A percentile compares a stretch with the other conserved stretches of the same genome.
phyloP scores from a whole-genome alignment of 345 rosid species.

The Eucalyptus regnans region DNA sequence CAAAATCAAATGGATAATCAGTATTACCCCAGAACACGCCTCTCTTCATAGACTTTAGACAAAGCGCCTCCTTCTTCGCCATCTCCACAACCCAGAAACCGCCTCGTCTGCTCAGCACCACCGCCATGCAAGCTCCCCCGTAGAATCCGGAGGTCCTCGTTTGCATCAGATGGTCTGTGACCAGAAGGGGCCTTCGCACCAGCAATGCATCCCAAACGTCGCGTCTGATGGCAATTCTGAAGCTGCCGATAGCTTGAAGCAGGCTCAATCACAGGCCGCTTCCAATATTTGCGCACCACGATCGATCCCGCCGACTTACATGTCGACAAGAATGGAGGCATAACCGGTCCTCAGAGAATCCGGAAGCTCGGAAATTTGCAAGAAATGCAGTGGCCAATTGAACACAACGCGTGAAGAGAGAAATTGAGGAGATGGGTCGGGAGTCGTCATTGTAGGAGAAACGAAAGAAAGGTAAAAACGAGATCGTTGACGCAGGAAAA shows the following conservation, averaged over 20 bases:
- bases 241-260: neutral
- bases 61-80: conserved; percentile 79
- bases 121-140: neutral
- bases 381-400: neutral
- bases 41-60: conserved; percentile 80
- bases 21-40: conserved; percentile 69
- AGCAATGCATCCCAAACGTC: conserved; percentile 22
- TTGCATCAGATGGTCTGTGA: neutral
- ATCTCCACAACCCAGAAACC: conserved; percentile 88
- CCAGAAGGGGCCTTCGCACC: conserved; percentile 13
- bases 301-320: conserved; percentile 29
- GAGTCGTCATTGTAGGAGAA: neutral
- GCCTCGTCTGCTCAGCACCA: conserved; percentile 30
- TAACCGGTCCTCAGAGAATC: neutral
- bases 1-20: neutral
- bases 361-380: neutral
- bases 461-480: neutral
- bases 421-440: neutral
- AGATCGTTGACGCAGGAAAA: neutral
- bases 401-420: neutral
- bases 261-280: no score
- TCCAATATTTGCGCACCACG: no score
- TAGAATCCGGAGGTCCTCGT: neutral
- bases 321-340: conserved; percentile 48
- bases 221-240: conserved; percentile 12